phyloP scores from a whole-genome alignment of 805 yeast genomes.

The Kodamaea hsintzibuensis region DNA sequence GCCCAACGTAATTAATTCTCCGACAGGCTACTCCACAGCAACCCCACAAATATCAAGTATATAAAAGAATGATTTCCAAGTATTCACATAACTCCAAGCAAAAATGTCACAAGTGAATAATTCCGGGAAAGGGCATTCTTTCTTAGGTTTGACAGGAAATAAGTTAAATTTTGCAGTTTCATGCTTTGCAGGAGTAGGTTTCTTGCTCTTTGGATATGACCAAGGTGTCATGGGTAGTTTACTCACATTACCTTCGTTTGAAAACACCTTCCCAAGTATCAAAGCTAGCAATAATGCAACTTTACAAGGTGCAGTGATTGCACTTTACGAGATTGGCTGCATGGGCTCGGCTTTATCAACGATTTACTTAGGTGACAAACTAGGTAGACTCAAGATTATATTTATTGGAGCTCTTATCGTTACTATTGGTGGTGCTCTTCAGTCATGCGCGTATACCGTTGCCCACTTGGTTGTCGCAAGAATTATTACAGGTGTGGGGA shows the following conservation, averaged over 20 bases:
- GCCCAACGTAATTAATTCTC: not conserved
- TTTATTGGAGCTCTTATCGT: constrained; percentile 21
- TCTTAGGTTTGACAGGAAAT: constrained; percentile 9
- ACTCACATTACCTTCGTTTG: constrained; percentile 21
- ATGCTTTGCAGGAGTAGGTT: constrained; percentile 15
- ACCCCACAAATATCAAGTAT: not conserved
- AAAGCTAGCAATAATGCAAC: constrained; percentile 17
- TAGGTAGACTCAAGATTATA: constrained; percentile 22
- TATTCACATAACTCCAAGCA: not conserved
- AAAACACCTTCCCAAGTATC: constrained; percentile 19
- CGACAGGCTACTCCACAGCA: not conserved
- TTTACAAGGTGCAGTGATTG: constrained; percentile 23
- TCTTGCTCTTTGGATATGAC: constrained; percentile 44
- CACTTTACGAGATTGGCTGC: constrained; percentile 24
- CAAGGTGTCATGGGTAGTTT: constrained; percentile 43
- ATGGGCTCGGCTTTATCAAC: constrained; percentile 21
- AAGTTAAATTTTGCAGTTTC: constrained; percentile 13
- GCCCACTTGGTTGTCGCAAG: constrained; percentile 21
- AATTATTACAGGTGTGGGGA: constrained; percentile 7
- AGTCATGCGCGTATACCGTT: constrained; percentile 21
- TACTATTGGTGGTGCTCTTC: constrained; percentile 25
- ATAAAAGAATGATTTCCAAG: not conserved
- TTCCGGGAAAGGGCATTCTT: constrained; percentile 1
- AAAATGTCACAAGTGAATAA: not conserved
- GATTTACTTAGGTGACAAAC: constrained; percentile 21